Evolutionary conservation across 805 yeast species (phyloP).

Genomic region (Yamadazyma tumulicola): DNA sequence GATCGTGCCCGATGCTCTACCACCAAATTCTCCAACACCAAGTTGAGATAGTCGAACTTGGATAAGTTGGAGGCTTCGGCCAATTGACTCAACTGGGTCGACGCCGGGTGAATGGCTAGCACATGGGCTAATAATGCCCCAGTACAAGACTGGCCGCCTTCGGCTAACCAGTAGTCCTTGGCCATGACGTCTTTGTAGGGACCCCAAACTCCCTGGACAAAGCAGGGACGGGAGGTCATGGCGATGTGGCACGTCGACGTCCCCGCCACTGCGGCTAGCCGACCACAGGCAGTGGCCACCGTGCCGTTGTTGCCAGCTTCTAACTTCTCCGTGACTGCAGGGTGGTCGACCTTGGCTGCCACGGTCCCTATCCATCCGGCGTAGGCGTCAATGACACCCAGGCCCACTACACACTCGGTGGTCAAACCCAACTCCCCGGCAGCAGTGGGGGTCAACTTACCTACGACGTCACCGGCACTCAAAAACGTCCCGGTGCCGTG

Average conservation of each 20-base stretch:
- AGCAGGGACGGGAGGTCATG: slow-evolving; percentile 76
- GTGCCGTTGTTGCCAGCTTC: slow-evolving; percentile 37
- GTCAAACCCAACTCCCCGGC: slow-evolving; percentile 85
- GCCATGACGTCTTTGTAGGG: slow-evolving; percentile 93
- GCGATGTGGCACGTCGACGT: slow-evolving; percentile 96
- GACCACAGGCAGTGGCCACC: slow-evolving; percentile 65
- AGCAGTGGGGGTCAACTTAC: slow-evolving; percentile 59
- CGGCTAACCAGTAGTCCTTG: slow-evolving; percentile 91
- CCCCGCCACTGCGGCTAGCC: slow-evolving; percentile 97
- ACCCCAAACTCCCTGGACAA: slow-evolving; percentile 98
- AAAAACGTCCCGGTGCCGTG: slow-evolving; percentile 68
- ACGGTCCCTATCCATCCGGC: slow-evolving; percentile 99
- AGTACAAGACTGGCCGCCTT: slow-evolving; percentile 98
- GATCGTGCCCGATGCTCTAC: slow-evolving; percentile 58
- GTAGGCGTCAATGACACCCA: slow-evolving; percentile 96
- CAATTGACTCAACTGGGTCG: slow-evolving; percentile 60
- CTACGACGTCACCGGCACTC: slow-evolving; percentile 89
- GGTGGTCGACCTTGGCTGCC: slow-evolving; percentile 78
- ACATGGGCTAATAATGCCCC: slow-evolving; percentile 93
- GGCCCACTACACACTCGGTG: slow-evolving; percentile 77
- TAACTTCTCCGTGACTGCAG: slow-evolving; percentile 45
- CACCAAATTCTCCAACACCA: slow-evolving; percentile 64
- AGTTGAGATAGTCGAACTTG: slow-evolving; percentile 79
- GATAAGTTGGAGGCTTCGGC: slow-evolving; percentile 70
- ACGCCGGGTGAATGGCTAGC: slow-evolving; percentile 84